phyloP scores from a whole-genome alignment of 2,329 filamentous ascomycete species.

The Triangularia verruculosa region DNA sequence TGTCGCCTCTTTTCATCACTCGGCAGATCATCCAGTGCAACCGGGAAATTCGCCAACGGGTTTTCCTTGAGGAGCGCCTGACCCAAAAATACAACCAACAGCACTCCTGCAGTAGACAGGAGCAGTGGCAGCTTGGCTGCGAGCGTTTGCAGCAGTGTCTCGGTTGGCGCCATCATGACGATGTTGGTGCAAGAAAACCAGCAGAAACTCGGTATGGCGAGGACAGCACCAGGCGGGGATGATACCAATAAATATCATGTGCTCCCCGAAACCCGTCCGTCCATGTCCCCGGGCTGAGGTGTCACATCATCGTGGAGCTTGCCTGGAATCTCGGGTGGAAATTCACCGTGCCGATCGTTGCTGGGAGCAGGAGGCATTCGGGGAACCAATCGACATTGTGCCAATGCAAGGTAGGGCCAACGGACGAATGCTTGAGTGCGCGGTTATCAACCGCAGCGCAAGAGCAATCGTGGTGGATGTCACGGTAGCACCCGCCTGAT shows the following conservation, averaged over 20 bases:
- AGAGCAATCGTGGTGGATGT: background rate
- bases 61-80: constrained; percentile 20
- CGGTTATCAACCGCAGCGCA: background rate
- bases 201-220: background rate
- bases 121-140: constrained; percentile 22
- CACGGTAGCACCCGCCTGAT: background rate
- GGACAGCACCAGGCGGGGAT: background rate
- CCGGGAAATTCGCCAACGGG: constrained; percentile 27
- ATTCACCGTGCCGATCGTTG: background rate
- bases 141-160: constrained; percentile 12
- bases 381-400: too few relatives aligned
- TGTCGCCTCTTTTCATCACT: constrained; percentile 29
- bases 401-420: too few relatives aligned
- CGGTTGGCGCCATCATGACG: constrained; percentile 17
- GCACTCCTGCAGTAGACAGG: constrained; percentile 16
- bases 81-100: constrained; percentile 20
- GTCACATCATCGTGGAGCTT: background rate
- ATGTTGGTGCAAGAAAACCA: background rate
- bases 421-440: background rate
- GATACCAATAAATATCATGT: background rate
- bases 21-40: constrained; percentile 29
- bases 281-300: background rate
- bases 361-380: background rate
- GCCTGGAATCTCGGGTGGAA: background rate
- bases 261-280: background rate